Evolutionary conservation across 2,329 filamentous ascomycete genomes (phyloP).

Genomic region (Fusarium sp.): DNA sequence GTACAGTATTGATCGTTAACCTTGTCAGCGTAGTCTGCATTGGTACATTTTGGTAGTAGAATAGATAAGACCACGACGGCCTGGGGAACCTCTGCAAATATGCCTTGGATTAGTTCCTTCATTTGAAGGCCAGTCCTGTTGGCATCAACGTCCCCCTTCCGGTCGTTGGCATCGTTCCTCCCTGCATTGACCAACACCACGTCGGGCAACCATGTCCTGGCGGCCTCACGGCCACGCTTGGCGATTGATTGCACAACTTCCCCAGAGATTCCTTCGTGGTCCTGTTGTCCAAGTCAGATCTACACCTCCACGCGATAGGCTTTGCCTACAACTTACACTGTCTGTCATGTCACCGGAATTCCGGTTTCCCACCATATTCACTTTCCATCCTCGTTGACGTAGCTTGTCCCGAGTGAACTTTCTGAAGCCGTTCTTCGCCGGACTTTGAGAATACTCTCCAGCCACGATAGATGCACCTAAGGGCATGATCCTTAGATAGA

Average conservation of each 20-base stretch:
- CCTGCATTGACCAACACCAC: conserved; percentile 6
- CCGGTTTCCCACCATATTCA: conserved; percentile 4
- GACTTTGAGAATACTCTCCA: conserved; percentile 1
- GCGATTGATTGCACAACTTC: background rate
- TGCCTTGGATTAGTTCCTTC: conserved; percentile 11
- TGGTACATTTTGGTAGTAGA: conserved; percentile 1
- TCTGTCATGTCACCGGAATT: conserved; percentile 7
- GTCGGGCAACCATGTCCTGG: background rate
- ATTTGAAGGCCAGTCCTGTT: conserved; percentile 3
- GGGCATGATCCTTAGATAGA: conserved; percentile 5
- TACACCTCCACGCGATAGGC: rapidly evolving
- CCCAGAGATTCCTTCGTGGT: conserved; percentile 8
- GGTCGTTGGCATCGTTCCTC: conserved; percentile 6
- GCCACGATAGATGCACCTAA: conserved; percentile 2
- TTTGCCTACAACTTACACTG: background rate
- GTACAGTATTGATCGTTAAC: conserved; percentile 7
- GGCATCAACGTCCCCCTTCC: conserved; percentile 1
- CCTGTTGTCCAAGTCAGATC: background rate
- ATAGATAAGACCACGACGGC: conserved; percentile 9
- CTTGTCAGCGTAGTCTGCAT: conserved; percentile 1
- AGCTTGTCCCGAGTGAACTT: conserved; percentile 10
- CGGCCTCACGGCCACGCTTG: conserved; percentile 4
- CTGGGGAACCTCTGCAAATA: conserved; percentile 5
- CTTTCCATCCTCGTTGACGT: conserved; percentile 4
- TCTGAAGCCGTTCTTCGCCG: background rate